Conservation (phyloP, 2,329 filamentous ascomycete genomes). For the Phialophora expanda region DNA sequence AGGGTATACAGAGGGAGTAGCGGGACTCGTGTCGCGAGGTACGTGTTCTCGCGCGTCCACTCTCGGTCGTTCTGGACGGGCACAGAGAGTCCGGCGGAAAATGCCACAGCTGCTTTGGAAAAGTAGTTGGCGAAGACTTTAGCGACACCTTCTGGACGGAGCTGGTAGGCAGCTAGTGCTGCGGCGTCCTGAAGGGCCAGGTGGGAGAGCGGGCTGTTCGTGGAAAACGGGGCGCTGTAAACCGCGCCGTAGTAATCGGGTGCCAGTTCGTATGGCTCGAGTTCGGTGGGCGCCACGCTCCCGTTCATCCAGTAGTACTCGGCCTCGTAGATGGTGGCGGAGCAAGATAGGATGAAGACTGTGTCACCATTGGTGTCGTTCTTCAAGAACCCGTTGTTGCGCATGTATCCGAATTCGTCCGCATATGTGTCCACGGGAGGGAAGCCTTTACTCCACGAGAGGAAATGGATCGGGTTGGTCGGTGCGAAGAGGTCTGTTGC, state of each 20-base stretch:
- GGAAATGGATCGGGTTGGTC: constrained; percentile 33
- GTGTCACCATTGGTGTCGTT: constrained; percentile 31
- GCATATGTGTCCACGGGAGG: constrained; percentile 33
- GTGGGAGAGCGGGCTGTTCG: constrained; percentile 30
- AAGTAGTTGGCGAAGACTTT: constrained; percentile 30
- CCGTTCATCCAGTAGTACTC: constrained; percentile 35
- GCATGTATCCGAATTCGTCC: constrained; percentile 30
- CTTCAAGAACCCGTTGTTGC: constrained; percentile 22
- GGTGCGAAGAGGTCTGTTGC: constrained; percentile 28
- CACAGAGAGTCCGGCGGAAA: constrained; percentile 30
- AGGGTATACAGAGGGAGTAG: constrained; percentile 32
- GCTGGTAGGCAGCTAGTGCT: constrained; percentile 24
- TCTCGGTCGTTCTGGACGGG: constrained; percentile 27
- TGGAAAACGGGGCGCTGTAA: constrained; percentile 32
- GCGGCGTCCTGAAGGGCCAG: constrained; percentile 31
- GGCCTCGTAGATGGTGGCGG: constrained; percentile 30
- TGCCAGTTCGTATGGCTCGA: constrained; percentile 20
- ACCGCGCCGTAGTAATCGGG: constrained; percentile 31
- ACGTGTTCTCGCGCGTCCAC: constrained; percentile 28
- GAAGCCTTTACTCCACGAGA: constrained; percentile 37
- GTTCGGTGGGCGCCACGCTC: constrained; percentile 19
- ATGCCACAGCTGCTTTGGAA: constrained; percentile 32
- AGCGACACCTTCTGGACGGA: constrained; percentile 24
- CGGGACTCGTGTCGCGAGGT: constrained; percentile 33
- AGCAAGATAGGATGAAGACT: constrained; percentile 36